Evolutionary conservation across 2,329 filamentous ascomycete species (phyloP).

Genomic region (Alternaria metachromatica): DNA sequence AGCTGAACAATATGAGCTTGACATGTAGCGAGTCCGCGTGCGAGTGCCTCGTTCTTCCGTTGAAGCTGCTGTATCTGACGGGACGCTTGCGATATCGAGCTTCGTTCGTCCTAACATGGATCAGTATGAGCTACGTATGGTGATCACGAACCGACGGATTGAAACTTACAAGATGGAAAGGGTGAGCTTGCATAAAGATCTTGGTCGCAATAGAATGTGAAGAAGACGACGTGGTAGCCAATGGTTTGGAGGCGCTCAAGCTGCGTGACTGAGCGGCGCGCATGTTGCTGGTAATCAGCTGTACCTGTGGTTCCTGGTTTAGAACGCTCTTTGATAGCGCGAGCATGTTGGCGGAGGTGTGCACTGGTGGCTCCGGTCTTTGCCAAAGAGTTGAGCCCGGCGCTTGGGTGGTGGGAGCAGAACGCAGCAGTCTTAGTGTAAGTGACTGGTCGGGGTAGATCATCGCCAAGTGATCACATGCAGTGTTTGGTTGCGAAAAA

Average conservation of each 20-base stretch:
- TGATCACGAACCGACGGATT: not conserved
- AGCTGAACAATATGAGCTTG: not conserved
- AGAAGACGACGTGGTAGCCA: not conserved
- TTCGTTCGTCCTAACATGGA: not conserved
- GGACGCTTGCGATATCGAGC: not conserved
- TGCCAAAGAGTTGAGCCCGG: not conserved
- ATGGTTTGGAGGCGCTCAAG: not conserved
- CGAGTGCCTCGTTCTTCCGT: not conserved
- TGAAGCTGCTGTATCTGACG: not conserved
- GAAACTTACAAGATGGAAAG: not conserved
- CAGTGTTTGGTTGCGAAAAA: not conserved
- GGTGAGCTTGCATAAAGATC: not conserved
- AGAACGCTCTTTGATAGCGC: not conserved
- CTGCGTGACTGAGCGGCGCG: not conserved
- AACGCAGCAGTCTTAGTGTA: not conserved
- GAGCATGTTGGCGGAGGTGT: not conserved
- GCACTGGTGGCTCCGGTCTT: not conserved
- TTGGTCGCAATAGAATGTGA: not conserved
- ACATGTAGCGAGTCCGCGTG: fast-evolving
- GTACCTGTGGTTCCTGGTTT: not conserved
- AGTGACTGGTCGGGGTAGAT: not conserved
- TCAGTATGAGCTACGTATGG: not conserved
- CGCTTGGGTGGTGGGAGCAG: not conserved
- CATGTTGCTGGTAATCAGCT: not conserved
- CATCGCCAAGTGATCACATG: not conserved